A percentile compares a stretch with the other conserved stretches of the same genome.
phyloP scores from a whole-genome alignment of 495 filamentous ascomycete species.

The Trichoderma parareesei region DNA sequence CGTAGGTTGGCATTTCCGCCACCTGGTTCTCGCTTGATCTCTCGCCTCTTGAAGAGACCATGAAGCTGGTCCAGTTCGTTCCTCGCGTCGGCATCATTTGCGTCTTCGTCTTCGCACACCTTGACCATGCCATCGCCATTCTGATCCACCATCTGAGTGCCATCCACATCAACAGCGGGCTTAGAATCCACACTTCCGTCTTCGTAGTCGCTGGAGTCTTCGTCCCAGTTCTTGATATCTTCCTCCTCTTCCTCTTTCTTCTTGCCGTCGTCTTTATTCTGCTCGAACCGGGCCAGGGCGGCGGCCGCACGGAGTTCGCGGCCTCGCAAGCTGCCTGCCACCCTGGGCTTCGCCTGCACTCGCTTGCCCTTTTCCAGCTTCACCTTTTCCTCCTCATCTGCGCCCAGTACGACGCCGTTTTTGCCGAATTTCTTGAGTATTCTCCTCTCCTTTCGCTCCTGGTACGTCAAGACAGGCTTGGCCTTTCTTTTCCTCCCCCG shows the following conservation, averaged over 20 bases:
- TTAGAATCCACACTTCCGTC: constrained; percentile 28
- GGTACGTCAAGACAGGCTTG: constrained; percentile 46
- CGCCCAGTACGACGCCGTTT: constrained; percentile 57
- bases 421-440: constrained; percentile 70
- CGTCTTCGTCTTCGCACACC: constrained; percentile 64
- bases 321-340: constrained; percentile 61
- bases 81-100: constrained; percentile 48
- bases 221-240: constrained; percentile 19
- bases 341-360: constrained; percentile 54
- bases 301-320: constrained; percentile 69
- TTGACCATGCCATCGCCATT: constrained; percentile 57
- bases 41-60: constrained; percentile 13
- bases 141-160: constrained; percentile 48
- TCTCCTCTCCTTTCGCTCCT: constrained; percentile 53
- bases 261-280: constrained; percentile 36
- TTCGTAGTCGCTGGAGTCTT: constrained; percentile 30
- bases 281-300: constrained; percentile 64
- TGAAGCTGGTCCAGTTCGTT: constrained; percentile 54
- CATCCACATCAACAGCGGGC: constrained; percentile 48
- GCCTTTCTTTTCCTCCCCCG: constrained; percentile 42
- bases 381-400: constrained; percentile 51
- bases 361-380: constrained; percentile 59
- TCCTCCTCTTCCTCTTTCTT: constrained; percentile 25
- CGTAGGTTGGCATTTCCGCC: not conserved
- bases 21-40: not conserved